These are phyloP conservation scores for Phytophthora pluvialis DNA, from an alignment of 352 stramenopile genomes.

Conservation along the genomic window DNA sequence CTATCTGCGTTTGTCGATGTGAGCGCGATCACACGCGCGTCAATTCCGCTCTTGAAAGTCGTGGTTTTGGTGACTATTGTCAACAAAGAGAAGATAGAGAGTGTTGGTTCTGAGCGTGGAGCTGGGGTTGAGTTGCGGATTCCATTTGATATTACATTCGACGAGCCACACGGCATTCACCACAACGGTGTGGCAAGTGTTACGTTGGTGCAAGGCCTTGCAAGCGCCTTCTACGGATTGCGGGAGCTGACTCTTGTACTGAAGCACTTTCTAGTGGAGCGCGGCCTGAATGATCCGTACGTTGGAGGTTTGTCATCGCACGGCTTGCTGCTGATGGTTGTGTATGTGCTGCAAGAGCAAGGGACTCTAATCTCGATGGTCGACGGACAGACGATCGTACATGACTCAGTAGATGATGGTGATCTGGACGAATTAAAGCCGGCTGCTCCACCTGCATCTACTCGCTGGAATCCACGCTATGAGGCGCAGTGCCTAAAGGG, in stretches of 20 bases:
- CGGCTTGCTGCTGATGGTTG: conserved; percentile 82
- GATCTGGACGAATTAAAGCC: conserved; percentile 36
- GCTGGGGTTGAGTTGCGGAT: conserved; percentile 39
- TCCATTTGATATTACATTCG: conserved; percentile 88
- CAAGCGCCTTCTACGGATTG: conserved; percentile 76
- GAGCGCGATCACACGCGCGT: conserved; percentile 74
- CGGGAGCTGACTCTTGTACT: conserved; percentile 87
- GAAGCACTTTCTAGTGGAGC: conserved; percentile 91
- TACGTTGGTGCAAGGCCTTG: conserved; percentile 69
- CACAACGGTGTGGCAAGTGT: conserved; percentile 84
- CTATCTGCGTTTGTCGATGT: conserved; percentile 53
- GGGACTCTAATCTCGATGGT: conserved; percentile 43
- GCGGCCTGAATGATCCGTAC: conserved; percentile 90
- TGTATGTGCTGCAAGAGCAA: conserved; percentile 73
- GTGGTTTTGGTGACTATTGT: conserved; percentile 51
- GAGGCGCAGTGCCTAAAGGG: conserved; percentile 59
- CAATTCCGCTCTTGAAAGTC: conserved; percentile 82
- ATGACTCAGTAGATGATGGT: conserved; percentile 19
- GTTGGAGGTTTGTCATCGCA: conserved; percentile 92
- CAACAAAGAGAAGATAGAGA: conserved; percentile 2
- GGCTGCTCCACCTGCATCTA: conserved; percentile 4
- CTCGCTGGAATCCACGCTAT: conserved; percentile 39
- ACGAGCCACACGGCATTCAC: conserved; percentile 56
- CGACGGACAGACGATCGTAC: conserved; percentile 18
- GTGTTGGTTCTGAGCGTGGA: neutral